Evolutionary conservation across 208 protist species (phyloP), one percentile per base, ranked within the genome.

Genomic region (Leishmania guyanensis): DNA sequence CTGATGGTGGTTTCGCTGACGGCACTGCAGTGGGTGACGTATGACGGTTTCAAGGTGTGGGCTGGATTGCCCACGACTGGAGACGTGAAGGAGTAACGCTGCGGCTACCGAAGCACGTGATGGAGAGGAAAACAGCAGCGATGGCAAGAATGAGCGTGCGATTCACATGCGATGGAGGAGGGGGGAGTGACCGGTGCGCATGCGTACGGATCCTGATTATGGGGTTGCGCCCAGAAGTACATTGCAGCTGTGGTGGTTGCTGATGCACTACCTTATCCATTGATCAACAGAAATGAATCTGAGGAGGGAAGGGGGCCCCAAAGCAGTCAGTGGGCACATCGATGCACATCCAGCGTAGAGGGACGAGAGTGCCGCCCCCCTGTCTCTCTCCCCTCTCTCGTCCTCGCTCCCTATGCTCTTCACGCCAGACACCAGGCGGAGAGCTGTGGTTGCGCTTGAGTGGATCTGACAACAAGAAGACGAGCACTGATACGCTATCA

Each of bases 11-110:
- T 93, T 75, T 88, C 90, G 68, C 87, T 99, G 58, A 99, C 97
- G n/a, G 95, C 95, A 62, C 73, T 98, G 60, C 98, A 99, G 92
- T 99, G 94, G 96, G 88, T 91, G 39, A 91, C 98, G 71, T 99
- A 99, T 82, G 98, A 99, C 82, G 81, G 78, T 50, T 93, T 95
- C 80, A 97, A 97, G 82, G 87, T 96, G 26, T 78, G 84, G 71
- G 81, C 91, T 10, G 94, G 94, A 9, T 72, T 97, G 20, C 84
- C 91, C 1, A 86, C 91, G 1, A 90, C 94, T 1, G 90, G 90
- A 22, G 75, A 62, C 54, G 39, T 26, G 20, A 36, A 39, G 17
- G 46, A 76, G 26, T 46, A 29, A 64, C 29, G 29, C 62, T 14
- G 12, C 29, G 62, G 10, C 51, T 62, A 16, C 22, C 6, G 48